Evolutionary conservation across 345 rosid species (phyloP).

Genomic region (Bruguiera parviflora): DNA sequence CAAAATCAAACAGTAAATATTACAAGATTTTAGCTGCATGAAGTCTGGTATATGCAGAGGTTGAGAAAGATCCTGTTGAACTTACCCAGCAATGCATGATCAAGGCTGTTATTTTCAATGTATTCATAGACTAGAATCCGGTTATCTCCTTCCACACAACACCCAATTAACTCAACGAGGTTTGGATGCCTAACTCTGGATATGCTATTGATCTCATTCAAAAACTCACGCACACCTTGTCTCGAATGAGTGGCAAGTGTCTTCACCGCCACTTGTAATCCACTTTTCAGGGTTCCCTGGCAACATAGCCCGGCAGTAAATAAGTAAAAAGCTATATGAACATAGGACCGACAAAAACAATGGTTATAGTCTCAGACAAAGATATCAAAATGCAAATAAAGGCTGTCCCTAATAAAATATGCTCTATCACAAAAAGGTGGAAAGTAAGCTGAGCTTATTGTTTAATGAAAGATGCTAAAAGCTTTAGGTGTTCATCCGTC

Average conservation of each 20-base stretch:
- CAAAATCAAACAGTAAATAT: not conserved
- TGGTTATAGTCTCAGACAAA: not conserved
- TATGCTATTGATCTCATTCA: constrained; percentile 67
- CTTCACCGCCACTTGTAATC: constrained; percentile 70
- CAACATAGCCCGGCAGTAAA: constrained; percentile 13
- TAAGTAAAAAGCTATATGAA: not conserved
- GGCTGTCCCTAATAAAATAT: constrained; percentile 1
- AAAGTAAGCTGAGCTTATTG: not conserved
- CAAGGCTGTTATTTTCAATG: constrained; percentile 77
- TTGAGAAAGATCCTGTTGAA: not conserved
- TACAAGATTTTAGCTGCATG: not conserved
- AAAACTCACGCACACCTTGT: constrained; percentile 77
- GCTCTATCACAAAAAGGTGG: not conserved
- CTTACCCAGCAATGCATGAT: constrained; percentile 60
- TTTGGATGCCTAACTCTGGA: constrained; percentile 73
- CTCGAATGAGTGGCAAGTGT: constrained; percentile 64
- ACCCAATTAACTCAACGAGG: constrained; percentile 85
- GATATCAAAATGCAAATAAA: not conserved
- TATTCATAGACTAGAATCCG: constrained; percentile 84
- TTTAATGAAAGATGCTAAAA: not conserved
- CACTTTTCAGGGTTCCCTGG: constrained; percentile 62
- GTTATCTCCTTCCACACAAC: constrained; percentile 60
- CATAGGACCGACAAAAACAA: not conserved
- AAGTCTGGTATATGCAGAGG: not conserved
- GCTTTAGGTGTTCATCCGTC: not conserved